Conservation (phyloP, 2,329 filamentous ascomycete genomes). For the Tolypocladium amazonense region DNA sequence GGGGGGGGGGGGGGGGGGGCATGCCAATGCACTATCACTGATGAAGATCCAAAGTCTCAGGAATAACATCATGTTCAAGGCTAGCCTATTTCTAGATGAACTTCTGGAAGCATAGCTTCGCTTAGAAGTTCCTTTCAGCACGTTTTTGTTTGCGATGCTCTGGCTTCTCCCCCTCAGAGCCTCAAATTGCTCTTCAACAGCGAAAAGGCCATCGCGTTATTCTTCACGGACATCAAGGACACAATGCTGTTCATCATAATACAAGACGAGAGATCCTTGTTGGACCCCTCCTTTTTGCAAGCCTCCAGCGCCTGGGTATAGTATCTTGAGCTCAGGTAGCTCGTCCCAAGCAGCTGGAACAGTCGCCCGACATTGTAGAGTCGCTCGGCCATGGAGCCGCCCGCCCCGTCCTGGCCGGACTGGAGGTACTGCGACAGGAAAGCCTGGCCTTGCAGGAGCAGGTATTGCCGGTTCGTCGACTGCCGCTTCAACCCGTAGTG, state of each 20-base stretch:
- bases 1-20: too few relatives aligned
- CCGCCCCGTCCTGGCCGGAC: conserved; percentile 1
- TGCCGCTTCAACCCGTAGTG: conserved; percentile 85
- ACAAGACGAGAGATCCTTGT: conserved; percentile 16
- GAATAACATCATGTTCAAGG: background rate
- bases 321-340: conserved; percentile 53
- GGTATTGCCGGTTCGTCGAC: conserved; percentile 79
- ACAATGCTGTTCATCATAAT: conserved; percentile 21
- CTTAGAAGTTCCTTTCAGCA: background rate
- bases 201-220: conserved; percentile 14
- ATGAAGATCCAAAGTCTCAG: background rate
- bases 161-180: conserved; percentile 5
- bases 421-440: conserved; percentile 49
- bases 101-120: background rate
- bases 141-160: background rate
- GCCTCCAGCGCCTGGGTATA: conserved; percentile 40
- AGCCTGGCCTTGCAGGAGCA: conserved; percentile 72
- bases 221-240: conserved; percentile 18
- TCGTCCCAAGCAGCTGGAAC: conserved; percentile 25
- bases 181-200: conserved; percentile 16
- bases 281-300: background rate
- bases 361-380: conserved; percentile 27
- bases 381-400: conserved; percentile 16
- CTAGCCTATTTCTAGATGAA: background rate
- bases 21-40: background rate